Conservation (phyloP, 1,284 basidiomycete genomes). For the Rhizoctonia solani region DNA sequence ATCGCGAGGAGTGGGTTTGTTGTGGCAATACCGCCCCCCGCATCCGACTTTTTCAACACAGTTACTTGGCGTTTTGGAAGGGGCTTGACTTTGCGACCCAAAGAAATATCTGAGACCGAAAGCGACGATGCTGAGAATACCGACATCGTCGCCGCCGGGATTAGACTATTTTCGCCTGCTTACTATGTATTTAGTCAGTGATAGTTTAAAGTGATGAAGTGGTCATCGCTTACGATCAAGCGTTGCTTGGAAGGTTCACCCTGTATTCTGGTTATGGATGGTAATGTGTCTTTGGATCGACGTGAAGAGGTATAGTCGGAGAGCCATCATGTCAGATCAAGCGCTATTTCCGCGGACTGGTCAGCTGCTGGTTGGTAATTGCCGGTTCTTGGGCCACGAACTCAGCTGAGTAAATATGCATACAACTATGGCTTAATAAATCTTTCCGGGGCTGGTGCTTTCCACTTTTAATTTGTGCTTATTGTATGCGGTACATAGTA, state of each 20-base stretch:
- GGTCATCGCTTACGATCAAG: constrained; percentile 4
- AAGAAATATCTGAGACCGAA: constrained; percentile 45
- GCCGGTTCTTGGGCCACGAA: not conserved
- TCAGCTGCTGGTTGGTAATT: not conserved
- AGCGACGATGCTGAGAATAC: constrained; percentile 25
- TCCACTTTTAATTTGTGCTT: no score
- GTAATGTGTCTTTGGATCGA: constrained; percentile 22
- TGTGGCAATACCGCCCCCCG: not conserved
- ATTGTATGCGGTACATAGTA: no score
- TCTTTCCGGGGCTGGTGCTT: no score
- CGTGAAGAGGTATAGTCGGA: not conserved
- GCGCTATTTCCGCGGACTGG: not conserved
- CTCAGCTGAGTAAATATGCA: no score
- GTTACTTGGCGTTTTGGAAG: constrained; percentile 72
- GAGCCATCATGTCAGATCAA: not conserved
- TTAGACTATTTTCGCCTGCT: not conserved
- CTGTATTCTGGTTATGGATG: not conserved
- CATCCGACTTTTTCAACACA: constrained; percentile 39
- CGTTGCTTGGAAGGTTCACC: not conserved
- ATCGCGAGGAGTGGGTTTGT: not conserved
- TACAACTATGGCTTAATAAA: no score
- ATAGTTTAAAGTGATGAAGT: not conserved
- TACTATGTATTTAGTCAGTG: not conserved
- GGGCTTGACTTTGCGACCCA: constrained; percentile 59
- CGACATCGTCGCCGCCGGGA: constrained; percentile 7